phyloP scores from a whole-genome alignment of 2,329 filamentous ascomycete species.

The Diaporthe australafricana region DNA sequence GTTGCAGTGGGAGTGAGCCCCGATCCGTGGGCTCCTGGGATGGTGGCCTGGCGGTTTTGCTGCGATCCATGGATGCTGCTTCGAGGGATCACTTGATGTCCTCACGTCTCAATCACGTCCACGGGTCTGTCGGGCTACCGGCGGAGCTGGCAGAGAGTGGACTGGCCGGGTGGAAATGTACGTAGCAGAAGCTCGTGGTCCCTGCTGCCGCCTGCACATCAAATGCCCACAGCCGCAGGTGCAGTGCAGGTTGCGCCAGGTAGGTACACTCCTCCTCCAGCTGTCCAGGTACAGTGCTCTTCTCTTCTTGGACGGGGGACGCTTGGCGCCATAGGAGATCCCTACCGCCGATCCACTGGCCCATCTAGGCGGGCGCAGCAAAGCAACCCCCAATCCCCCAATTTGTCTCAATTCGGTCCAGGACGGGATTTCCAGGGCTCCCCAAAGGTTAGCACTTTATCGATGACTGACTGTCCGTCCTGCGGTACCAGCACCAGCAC shows the following conservation, averaged over 20 bases:
- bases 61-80: conserved; percentile 6
- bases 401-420: conserved; percentile 21
- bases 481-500: not conserved
- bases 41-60: conserved; percentile 5
- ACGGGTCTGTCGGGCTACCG: conserved; percentile 11
- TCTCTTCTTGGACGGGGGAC: conserved; percentile 9
- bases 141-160: conserved; percentile 18
- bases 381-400: conserved; percentile 20
- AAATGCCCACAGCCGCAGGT: conserved; percentile 2
- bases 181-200: conserved; percentile 7
- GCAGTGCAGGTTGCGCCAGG: not conserved
- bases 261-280: too few species aligned
- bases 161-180: conserved; percentile 11
- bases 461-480: not conserved
- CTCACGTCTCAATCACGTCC: not conserved
- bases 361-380: conserved; percentile 27
- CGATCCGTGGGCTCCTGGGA: conserved; percentile 1
- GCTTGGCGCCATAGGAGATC: conserved; percentile 26
- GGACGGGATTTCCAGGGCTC: conserved; percentile 16
- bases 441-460: conserved; percentile 14
- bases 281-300: too few species aligned
- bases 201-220: conserved; percentile 22
- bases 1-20: conserved; percentile 19
- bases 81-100: conserved; percentile 19
- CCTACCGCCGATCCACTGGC: conserved; percentile 17